Conservation (phyloP, 805 yeast genomes). For the Spathaspora boniae region DNA sequence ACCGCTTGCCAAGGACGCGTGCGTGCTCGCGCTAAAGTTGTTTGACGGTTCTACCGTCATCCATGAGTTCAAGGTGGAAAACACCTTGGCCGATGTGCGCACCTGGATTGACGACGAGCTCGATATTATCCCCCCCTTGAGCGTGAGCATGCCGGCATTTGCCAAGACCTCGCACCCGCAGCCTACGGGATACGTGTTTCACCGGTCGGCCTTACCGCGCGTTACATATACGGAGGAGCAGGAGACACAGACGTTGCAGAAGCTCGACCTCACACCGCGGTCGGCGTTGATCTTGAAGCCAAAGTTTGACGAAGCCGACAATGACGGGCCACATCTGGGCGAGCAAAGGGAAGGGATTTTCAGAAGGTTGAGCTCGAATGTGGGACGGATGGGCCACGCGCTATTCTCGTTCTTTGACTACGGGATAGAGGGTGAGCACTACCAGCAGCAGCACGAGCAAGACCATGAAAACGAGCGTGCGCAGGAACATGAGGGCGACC, state of each 20-base stretch:
- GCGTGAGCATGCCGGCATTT: conserved; percentile 43
- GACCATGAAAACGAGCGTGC: conserved; percentile 1
- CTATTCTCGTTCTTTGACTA: conserved; percentile 41
- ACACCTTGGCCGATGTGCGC: conserved; percentile 57
- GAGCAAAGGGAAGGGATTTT: conserved; percentile 9
- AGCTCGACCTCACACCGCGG: conserved; percentile 63
- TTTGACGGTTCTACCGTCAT: conserved; percentile 63
- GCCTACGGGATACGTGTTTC: conserved; percentile 42
- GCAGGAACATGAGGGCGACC: not conserved
- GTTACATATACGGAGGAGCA: conserved; percentile 53
- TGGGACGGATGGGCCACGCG: conserved; percentile 23
- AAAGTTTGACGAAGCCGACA: conserved; percentile 24
- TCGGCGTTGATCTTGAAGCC: conserved; percentile 77
- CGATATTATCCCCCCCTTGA: conserved; percentile 38
- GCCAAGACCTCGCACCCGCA: conserved; percentile 57
- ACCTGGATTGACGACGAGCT: conserved; percentile 50
- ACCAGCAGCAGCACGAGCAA: conserved; percentile 4
- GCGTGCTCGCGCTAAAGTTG: conserved; percentile 57
- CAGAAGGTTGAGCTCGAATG: conserved; percentile 7
- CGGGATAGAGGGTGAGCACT: conserved; percentile 28
- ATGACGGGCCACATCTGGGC: conserved; percentile 7
- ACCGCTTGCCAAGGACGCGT: conserved; percentile 5
- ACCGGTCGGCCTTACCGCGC: conserved; percentile 43
- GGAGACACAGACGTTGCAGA: conserved; percentile 42
- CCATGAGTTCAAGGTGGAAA: conserved; percentile 43